A percentile compares a stretch with the other conserved stretches of the same genome.
Evolutionary conservation across 2,329 filamentous ascomycete genomes (phyloP).

Genomic region (Xylariaceae sp.): DNA sequence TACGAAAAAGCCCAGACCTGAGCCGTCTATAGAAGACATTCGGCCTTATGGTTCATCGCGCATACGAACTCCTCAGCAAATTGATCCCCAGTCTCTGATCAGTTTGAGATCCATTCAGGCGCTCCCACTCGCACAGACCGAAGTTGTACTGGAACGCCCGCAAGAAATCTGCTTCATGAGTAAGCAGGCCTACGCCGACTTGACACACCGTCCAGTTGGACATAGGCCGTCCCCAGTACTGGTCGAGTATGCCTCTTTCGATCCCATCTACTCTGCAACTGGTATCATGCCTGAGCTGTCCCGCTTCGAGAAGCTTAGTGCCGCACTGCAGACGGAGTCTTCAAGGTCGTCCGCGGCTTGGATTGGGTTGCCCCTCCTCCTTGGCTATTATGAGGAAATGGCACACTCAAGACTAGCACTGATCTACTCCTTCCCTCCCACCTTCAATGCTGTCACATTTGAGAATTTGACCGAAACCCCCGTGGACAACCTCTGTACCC

Average conservation of each 20-base stretch:
- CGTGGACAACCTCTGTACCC: constrained; percentile 50
- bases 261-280: constrained; percentile 59
- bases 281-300: constrained; percentile 64
- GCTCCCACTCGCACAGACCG: constrained; percentile 36
- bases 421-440: constrained; percentile 69
- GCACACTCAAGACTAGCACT: constrained; percentile 68
- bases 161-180: constrained; percentile 52
- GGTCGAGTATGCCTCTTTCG: constrained; percentile 68
- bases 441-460: constrained; percentile 58
- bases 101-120: constrained; percentile 44
- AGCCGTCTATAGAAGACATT: constrained; percentile 42
- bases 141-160: constrained; percentile 27
- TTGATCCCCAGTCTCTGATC: constrained; percentile 53
- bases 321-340: constrained; percentile 54
- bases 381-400: constrained; percentile 74
- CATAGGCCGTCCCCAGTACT: constrained; percentile 57
- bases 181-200: constrained; percentile 50
- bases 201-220: constrained; percentile 41
- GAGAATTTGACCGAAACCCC: constrained; percentile 50
- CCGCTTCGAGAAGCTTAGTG: constrained; percentile 62
- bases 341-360: constrained; percentile 53
- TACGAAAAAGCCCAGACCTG: constrained; percentile 36
- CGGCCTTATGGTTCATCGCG: constrained; percentile 57
- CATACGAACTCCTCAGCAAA: constrained; percentile 60
- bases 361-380: constrained; percentile 59